A percentile compares a stretch with the other conserved stretches of the same genome.
Conservation (phyloP, 73 alveolate species). For the Uronychia binucleata region DNA sequence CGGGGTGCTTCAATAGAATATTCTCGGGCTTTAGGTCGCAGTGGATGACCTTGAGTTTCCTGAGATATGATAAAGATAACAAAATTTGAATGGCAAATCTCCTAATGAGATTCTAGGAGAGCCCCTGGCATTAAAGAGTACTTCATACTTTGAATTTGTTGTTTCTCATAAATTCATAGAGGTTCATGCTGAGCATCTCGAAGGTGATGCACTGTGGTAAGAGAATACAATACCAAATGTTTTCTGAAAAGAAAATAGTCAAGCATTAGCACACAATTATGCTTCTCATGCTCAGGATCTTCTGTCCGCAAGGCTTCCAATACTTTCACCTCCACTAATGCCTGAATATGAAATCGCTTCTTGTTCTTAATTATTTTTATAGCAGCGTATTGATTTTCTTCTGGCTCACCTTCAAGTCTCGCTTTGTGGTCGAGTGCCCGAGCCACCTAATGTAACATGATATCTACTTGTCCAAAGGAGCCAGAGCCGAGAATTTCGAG, state of each 20-base stretch:
- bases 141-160: constrained; percentile 62
- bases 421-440: constrained; percentile 90
- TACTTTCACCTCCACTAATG: constrained; percentile 83
- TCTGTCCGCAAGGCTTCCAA: constrained; percentile 66
- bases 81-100: constrained; percentile 73
- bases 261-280: constrained; percentile 66
- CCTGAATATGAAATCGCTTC: constrained; percentile 86
- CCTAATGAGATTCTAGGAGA: constrained; percentile 62
- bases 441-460: too few relatives aligned
- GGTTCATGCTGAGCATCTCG: constrained; percentile 73
- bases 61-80: constrained; percentile 51
- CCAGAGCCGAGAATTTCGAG: constrained; percentile 88
- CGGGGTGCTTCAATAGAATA: constrained; percentile 61
- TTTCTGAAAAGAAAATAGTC: constrained; percentile 77
- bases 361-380: constrained; percentile 88
- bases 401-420: constrained; percentile 46
- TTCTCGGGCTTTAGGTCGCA: constrained; percentile 87
- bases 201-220: constrained; percentile 58
- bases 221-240: constrained; percentile 46
- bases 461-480: constrained; percentile 93
- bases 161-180: constrained; percentile 67
- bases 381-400: constrained; percentile 58
- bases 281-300: constrained; percentile 66
- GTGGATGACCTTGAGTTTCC: constrained; percentile 63
- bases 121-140: too few relatives aligned